Evolutionary conservation across 768 basidiomycete species (phyloP).

Genomic region (Calocybe gangraenosa): DNA sequence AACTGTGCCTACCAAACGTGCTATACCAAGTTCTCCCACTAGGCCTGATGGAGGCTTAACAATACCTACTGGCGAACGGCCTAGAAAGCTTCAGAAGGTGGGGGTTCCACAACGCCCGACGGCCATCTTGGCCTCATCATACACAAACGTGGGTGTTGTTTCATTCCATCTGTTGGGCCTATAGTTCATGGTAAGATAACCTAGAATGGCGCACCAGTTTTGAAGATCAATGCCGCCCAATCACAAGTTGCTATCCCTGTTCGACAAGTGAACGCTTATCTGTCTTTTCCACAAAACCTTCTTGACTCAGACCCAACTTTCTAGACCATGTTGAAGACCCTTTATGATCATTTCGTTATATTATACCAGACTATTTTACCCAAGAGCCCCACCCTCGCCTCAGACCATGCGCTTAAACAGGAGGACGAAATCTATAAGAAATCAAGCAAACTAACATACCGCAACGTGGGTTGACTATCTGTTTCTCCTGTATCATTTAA

Average conservation of each 20-base stretch:
- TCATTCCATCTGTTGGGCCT: background rate
- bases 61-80: constrained; percentile 40
- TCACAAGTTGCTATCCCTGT: constrained; percentile 73
- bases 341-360: constrained; percentile 69
- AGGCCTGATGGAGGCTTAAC: constrained; percentile 17
- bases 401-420: constrained; percentile 77
- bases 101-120: constrained; percentile 38
- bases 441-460: constrained; percentile 76
- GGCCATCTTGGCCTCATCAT: constrained; percentile 37
- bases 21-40: constrained; percentile 28
- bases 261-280: constrained; percentile 50
- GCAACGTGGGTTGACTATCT: constrained; percentile 50
- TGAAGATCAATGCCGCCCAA: constrained; percentile 60
- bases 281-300: background rate
- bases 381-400: constrained; percentile 55
- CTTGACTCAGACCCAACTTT: constrained; percentile 9
- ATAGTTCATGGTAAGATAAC: constrained; percentile 1
- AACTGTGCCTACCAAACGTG: constrained; percentile 49
- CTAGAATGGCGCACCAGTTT: constrained; percentile 61
- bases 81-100: constrained; percentile 60
- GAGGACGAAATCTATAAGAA: constrained; percentile 77
- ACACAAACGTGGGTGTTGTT: constrained; percentile 26
- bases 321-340: constrained; percentile 68
- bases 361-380: constrained; percentile 59
- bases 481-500: background rate